phyloP scores from a whole-genome alignment of 192 early-diverging fungal species.

The Oehlia diaphana region DNA sequence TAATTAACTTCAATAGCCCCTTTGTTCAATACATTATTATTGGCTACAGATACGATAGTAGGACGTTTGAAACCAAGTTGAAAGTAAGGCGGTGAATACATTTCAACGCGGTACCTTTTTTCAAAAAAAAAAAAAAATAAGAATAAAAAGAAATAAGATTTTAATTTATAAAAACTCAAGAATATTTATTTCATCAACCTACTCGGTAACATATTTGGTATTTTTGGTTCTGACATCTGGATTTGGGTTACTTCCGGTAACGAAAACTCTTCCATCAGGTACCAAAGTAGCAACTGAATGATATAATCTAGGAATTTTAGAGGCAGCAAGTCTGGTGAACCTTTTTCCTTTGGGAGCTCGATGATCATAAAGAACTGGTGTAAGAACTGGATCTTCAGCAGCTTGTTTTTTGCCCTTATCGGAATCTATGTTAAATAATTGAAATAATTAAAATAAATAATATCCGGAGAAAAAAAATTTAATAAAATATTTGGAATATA shows the following conservation, averaged over 20 bases:
- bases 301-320: constrained; percentile 59
- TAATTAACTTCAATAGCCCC: constrained; percentile 30
- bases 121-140: constrained; percentile 19
- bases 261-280: constrained; percentile 41
- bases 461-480: background rate
- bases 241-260: constrained; percentile 44
- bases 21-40: background rate
- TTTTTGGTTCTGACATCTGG: constrained; percentile 9
- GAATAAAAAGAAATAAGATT: constrained; percentile 38
- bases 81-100: constrained; percentile 56
- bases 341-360: constrained; percentile 26
- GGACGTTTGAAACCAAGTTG: background rate
- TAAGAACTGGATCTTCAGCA: constrained; percentile 45
- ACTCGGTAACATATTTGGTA: constrained; percentile 47
- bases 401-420: background rate
- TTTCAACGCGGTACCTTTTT: constrained; percentile 45
- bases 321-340: constrained; percentile 29
- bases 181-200: constrained; percentile 6
- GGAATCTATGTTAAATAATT: background rate
- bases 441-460: too few relatives aligned
- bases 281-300: constrained; percentile 56
- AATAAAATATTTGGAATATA: background rate
- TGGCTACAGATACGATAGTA: background rate
- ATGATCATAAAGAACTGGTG: constrained; percentile 58
- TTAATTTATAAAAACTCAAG: background rate